Percentiles rank a stretch among this genome's conserved stretches.
Conservation (phyloP, 1,284 basidiomycete genomes). For the Peniophora sp. region DNA sequence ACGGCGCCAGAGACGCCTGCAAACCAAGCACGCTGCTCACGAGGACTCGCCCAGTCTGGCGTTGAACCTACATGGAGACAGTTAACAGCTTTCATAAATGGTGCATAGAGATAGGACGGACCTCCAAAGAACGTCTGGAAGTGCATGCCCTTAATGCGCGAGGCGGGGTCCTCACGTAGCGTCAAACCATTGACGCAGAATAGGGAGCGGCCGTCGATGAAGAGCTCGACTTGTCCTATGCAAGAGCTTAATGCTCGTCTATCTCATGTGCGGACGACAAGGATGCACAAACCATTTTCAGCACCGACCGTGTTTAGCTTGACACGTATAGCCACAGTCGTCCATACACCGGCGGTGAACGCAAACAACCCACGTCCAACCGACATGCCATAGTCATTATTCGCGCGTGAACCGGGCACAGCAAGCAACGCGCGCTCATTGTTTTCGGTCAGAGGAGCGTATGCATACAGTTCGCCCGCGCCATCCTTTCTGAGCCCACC, state of each 20-base stretch:
- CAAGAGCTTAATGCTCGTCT: not conserved
- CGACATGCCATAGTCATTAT: constrained; percentile 52
- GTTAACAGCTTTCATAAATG: not conserved
- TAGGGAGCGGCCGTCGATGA: constrained; percentile 44
- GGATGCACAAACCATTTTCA: constrained; percentile 36
- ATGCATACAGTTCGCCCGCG: constrained; percentile 51
- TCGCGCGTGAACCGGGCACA: constrained; percentile 46
- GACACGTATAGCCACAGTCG: constrained; percentile 50
- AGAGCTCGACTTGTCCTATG: constrained; percentile 49
- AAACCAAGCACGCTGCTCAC: constrained; percentile 36
- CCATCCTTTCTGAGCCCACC: constrained; percentile 33
- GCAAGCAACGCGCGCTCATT: constrained; percentile 35
- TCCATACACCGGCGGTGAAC: constrained; percentile 44
- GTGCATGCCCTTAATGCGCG: constrained; percentile 49
- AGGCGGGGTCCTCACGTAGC: constrained; percentile 32
- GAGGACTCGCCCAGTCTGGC: constrained; percentile 30
- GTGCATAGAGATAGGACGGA: constrained; percentile 17
- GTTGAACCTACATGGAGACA: constrained; percentile 16
- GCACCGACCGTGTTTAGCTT: constrained; percentile 48
- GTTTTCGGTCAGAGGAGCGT: constrained; percentile 37
- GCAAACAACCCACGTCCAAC: constrained; percentile 48
- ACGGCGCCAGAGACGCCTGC: constrained; percentile 24
- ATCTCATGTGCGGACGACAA: too few species aligned
- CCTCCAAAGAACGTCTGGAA: constrained; percentile 75
- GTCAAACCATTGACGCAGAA: constrained; percentile 35